Evolutionary conservation across 73 alveolate species (phyloP).

Genomic region (Blepharisma japonicum): DNA sequence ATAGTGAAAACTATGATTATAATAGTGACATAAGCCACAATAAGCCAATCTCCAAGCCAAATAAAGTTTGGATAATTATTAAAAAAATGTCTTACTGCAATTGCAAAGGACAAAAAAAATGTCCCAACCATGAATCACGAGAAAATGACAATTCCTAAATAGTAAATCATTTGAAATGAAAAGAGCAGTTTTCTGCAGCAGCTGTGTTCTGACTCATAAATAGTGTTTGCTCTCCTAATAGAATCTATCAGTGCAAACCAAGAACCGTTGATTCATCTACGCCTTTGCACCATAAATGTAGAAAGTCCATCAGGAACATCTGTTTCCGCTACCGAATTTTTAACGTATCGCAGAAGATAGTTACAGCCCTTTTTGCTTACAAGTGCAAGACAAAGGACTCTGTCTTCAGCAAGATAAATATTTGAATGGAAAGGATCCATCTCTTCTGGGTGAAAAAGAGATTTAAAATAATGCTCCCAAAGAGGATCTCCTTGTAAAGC

Average conservation of each 20-base stretch:
- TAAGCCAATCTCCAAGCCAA: too few relatives aligned
- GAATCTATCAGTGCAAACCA: slow-evolving; percentile 30
- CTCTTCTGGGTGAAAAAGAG: slow-evolving; percentile 11
- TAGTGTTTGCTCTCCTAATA: slow-evolving; percentile 11
- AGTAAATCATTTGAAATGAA: slow-evolving; percentile 21
- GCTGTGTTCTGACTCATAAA: slow-evolving; percentile 1
- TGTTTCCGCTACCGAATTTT: slow-evolving; percentile 27
- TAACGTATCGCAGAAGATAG: background rate
- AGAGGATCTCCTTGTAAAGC: slow-evolving; percentile 32
- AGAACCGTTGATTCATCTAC: slow-evolving; percentile 33
- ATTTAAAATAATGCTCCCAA: slow-evolving; percentile 31
- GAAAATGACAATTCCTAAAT: slow-evolving; percentile 7
- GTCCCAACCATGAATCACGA: slow-evolving; percentile 28
- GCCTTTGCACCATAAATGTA: background rate
- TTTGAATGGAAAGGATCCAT: slow-evolving; percentile 33
- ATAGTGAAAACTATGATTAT: background rate
- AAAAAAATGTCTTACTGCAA: background rate
- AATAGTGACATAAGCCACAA: background rate
- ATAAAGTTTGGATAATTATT: too few relatives aligned
- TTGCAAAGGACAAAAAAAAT: slow-evolving; percentile 2
- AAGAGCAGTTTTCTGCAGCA: background rate
- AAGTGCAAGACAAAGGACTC: slow-evolving; percentile 25
- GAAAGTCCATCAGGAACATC: slow-evolving; percentile 30
- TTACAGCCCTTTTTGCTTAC: background rate
- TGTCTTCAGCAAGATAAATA: slow-evolving; percentile 32